These are phyloP conservation scores for Lachancea lanzarotensis DNA, from an alignment of 805 yeast genomes.

Conservation along the genomic window DNA sequence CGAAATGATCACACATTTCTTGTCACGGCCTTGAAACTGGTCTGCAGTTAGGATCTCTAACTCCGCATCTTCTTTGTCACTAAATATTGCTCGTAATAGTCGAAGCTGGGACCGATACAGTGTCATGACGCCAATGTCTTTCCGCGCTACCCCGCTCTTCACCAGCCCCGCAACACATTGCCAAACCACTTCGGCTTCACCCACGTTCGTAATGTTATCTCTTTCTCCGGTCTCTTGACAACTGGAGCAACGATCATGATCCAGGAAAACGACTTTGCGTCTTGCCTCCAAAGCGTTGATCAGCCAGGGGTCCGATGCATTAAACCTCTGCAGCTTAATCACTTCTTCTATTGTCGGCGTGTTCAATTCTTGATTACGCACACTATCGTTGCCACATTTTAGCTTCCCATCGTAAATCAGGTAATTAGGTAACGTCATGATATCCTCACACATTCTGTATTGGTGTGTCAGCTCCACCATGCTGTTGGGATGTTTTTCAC, in stretches of 20 bases:
- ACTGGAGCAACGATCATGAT: conserved; percentile 62
- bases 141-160: conserved; percentile 51
- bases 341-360: conserved; percentile 38
- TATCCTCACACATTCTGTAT: conserved; percentile 88
- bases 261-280: conserved; percentile 65
- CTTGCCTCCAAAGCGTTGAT: conserved; percentile 44
- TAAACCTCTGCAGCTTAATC: conserved; percentile 2
- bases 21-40: conserved; percentile 93
- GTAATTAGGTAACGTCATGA: conserved; percentile 74
- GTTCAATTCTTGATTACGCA: conserved; percentile 50
- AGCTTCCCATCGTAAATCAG: conserved; percentile 71
- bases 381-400: conserved; percentile 63
- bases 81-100: conserved; percentile 34
- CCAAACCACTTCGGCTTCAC: conserved; percentile 61
- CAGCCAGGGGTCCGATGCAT: conserved; percentile 43
- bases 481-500: conserved; percentile 65
- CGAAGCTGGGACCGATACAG: conserved; percentile 76
- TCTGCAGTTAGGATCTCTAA: conserved; percentile 90
- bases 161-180: conserved; percentile 56
- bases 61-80: conserved; percentile 23
- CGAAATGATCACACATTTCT: conserved; percentile 83
- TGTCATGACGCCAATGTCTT: conserved; percentile 79
- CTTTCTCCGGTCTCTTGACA: conserved; percentile 45
- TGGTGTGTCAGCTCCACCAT: conserved; percentile 76
- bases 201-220: conserved; percentile 65